Base-by-base conservation (phyloP, 2,329 filamentous ascomycete species). In the Hypoxylon sp. region DNA sequence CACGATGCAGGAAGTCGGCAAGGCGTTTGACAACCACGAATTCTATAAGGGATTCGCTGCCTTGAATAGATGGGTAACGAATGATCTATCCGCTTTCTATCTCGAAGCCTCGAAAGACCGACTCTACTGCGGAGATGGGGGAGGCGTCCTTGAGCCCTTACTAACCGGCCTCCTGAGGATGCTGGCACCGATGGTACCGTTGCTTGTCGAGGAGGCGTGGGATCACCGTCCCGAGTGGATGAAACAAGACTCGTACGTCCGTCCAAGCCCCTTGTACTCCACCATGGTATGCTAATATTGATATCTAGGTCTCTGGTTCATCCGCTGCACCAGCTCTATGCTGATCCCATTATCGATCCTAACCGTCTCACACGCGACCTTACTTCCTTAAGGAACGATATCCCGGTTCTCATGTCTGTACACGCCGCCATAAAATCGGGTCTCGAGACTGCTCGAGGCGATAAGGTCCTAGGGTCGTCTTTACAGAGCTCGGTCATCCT, bases 41-140 rank as follows among this genome's bases (percentile, higher is more conserved):
- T 97, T 97, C 78, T 90, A 93, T 84, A 91, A 89, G 78, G 94
- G 87, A 11, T 83, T 94, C 5, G 88, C 84, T 63, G 80, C 85
- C 3, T 84, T 98, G 69, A 96, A 94, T 78, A 87, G 88, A 68
- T 97, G 94, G 90, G 85, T 97, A 63, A 88, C 89, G 59, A 88
- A 85, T 23, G 92, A 97, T 71, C 85, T 99, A 23, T 97, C 94
- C 0, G 91, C 95, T 0, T 97, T 97, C 78, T 99, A 98, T 78
- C 88, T 99, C 61, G 96, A 99, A 78, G 89, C 92, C 0, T 84
- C 94, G 73, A 99, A 99, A 79, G 96, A 99, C 74, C 86, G 93
- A 2, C 83, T 98, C 1, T 99, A 99, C 81, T 96, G 94, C 47
- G 92, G 91, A 29, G 87, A 90, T 65, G 87, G 87, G 12, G 84